phyloP scores from a whole-genome alignment of 495 filamentous ascomycete species.

The Neurospora sp. region DNA sequence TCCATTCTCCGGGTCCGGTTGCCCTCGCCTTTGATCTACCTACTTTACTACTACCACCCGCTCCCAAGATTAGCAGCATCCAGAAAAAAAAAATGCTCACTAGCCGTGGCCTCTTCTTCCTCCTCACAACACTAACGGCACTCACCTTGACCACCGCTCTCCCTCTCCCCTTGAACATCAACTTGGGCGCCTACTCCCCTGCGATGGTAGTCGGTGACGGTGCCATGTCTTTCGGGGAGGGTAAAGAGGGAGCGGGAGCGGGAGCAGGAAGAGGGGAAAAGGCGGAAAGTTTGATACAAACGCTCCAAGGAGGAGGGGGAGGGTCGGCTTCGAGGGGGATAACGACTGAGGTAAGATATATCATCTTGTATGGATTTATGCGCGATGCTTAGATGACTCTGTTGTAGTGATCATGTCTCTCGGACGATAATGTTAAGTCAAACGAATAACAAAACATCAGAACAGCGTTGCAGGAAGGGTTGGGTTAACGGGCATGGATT shows the following conservation, averaged over 20 bases:
- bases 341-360: not conserved
- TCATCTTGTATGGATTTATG: too few relatives aligned
- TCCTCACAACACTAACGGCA: slow-evolving; percentile 2
- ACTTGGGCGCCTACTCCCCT: slow-evolving; percentile 48
- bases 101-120: not conserved
- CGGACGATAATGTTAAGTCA: too few relatives aligned
- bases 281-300: not conserved
- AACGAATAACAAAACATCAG: too few relatives aligned
- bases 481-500: too few relatives aligned
- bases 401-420: too few relatives aligned
- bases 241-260: slow-evolving; percentile 20
- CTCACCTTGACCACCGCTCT: slow-evolving; percentile 4
- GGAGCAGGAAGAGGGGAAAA: not conserved
- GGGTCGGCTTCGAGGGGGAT: not conserved
- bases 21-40: not conserved
- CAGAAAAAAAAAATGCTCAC: slow-evolving; percentile 10
- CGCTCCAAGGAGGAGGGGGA: not conserved
- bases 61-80: not conserved
- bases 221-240: slow-evolving; percentile 40
- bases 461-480: too few relatives aligned
- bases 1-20: not conserved
- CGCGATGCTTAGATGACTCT: too few relatives aligned
- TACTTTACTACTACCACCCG: too few relatives aligned
- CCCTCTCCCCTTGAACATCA: slow-evolving; percentile 43
- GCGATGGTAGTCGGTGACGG: slow-evolving; percentile 50